phyloP scores from a whole-genome alignment of 176 grass and related monocot genomes.

The Juncus effusus region DNA sequence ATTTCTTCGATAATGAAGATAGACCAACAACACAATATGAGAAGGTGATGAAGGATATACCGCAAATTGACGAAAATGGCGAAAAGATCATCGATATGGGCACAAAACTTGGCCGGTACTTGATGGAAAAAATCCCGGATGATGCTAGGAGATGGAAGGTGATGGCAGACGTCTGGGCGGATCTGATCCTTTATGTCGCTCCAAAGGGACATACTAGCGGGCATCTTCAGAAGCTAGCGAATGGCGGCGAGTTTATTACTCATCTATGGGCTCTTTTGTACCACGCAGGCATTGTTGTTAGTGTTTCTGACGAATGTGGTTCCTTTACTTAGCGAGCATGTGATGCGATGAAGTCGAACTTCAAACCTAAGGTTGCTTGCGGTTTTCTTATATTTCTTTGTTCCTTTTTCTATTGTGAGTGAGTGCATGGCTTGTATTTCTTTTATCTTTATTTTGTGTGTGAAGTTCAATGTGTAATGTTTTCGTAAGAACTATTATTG shows the following conservation, averaged over 20 bases:
- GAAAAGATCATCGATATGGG: background rate
- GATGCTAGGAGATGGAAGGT: conserved; percentile 7
- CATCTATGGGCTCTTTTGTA: conserved; percentile 43
- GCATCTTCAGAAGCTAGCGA: conserved; percentile 30
- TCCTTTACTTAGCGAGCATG: no score
- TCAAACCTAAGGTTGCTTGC: no score
- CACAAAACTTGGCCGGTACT: background rate
- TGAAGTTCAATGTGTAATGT: no score
- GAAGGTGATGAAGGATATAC: background rate
- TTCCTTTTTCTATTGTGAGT: no score
- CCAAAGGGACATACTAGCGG: background rate
- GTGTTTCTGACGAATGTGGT: no score
- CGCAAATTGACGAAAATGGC: background rate
- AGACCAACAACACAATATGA: background rate
- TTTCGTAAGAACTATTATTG: no score
- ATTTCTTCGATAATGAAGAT: background rate
- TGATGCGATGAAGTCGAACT: no score
- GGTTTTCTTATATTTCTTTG: no score
- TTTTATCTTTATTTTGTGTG: no score
- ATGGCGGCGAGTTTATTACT: conserved; percentile 46
- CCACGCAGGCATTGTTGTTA: conserved; percentile 25
- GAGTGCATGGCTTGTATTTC: no score
- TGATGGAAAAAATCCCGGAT: background rate
- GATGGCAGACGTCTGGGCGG: conserved; percentile 35
- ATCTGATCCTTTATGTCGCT: conserved; percentile 24